Base-by-base conservation (phyloP, 2,329 filamentous ascomycete species). In the Monosporascus sp. region DNA sequence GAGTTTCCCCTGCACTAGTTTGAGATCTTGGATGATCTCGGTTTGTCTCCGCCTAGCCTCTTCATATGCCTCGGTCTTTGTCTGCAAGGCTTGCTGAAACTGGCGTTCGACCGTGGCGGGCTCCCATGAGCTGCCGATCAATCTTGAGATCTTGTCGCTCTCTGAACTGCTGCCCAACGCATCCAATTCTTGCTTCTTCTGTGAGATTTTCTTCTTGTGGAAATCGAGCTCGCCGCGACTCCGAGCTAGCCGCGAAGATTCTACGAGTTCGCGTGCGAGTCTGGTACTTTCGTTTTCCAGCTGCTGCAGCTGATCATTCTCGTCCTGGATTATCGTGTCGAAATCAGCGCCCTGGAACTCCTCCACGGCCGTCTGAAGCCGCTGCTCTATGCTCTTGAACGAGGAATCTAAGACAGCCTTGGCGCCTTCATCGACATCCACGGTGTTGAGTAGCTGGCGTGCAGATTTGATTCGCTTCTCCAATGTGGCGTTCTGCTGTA, bases 151-250 rank as follows among this genome's bases (percentile, higher is more conserved):
- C 59, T 88, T 88, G 36, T 85, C 77, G 49, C 79, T 81, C 75
- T 95, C 90, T 0, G 90, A 46, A 27, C 42, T 90, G 47, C 77
- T 83, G 56, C 77, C 82, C 73, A 97, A 83, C 0, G 89, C 94
- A 8, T 91, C 81, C 2, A 97, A 75, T 56, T 88, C 88, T 36
- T 83, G 81, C 67, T 88, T 82, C 51, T 86, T 83, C 59, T 90
- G 86, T 57, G 83, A 82, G 27, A 90, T 71, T 64, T 96, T 89
- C 61, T 91, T 92, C 63, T 88, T 91, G 36, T 92, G 79, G 60
- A 89, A 85, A 53, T 96, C 89, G 11, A 99, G 78, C 61, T 89
- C 86, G 14, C 93, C 94, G 38, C 91, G 81, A 57, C 96, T 91
- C 4, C 86, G 84, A 6, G 91, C 90, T 53, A 89, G 81, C 53